A percentile compares a stretch with the other conserved stretches of the same genome.
These are phyloP conservation scores for Didymella glomerata DNA, from an alignment of 2,329 filamentous ascomycete genomes.

Conservation along the genomic window DNA sequence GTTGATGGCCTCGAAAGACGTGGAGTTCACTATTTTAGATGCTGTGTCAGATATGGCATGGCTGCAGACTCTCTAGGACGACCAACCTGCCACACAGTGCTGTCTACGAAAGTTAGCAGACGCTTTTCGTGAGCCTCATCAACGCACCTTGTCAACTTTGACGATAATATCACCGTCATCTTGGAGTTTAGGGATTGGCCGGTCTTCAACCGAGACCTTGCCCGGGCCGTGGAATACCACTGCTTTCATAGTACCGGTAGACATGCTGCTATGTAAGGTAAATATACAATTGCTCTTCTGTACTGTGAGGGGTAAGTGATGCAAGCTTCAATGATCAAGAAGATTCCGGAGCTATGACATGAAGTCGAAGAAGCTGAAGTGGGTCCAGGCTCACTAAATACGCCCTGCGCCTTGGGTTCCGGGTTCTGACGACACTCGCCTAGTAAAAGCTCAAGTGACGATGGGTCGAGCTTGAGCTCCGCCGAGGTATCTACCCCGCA, in stretches of 20 bases:
- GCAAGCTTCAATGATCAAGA: background rate
- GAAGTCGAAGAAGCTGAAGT: slow-evolving; percentile 1
- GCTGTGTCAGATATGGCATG: slow-evolving; percentile 14
- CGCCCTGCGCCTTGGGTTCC: slow-evolving; percentile 14
- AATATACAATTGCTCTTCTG: background rate
- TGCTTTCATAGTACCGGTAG: slow-evolving; percentile 73
- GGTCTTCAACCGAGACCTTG: slow-evolving; percentile 78
- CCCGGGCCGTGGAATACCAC: slow-evolving; percentile 85
- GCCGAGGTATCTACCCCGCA: slow-evolving; percentile 37
- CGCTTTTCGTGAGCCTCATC: background rate
- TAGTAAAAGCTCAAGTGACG: slow-evolving; percentile 22
- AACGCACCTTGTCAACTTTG: slow-evolving; percentile 71
- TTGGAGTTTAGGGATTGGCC: slow-evolving; percentile 78
- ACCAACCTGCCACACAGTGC: slow-evolving; percentile 85
- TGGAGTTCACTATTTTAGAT: slow-evolving; percentile 75
- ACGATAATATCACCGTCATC: slow-evolving; percentile 79
- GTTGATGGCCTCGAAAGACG: slow-evolving; percentile 82
- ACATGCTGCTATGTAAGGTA: slow-evolving; percentile 22
- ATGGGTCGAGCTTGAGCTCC: slow-evolving; percentile 30
- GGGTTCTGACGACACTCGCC: slow-evolving; percentile 24
- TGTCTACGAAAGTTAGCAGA: slow-evolving; percentile 55
- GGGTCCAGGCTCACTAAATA: slow-evolving; percentile 22
- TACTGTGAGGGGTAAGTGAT: background rate
- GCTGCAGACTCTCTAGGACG: background rate
- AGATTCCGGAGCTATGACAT: background rate